These are phyloP conservation scores for Cladosporium cucumerinum DNA, from an alignment of 2,329 filamentous ascomycete genomes.

Conservation along the genomic window DNA sequence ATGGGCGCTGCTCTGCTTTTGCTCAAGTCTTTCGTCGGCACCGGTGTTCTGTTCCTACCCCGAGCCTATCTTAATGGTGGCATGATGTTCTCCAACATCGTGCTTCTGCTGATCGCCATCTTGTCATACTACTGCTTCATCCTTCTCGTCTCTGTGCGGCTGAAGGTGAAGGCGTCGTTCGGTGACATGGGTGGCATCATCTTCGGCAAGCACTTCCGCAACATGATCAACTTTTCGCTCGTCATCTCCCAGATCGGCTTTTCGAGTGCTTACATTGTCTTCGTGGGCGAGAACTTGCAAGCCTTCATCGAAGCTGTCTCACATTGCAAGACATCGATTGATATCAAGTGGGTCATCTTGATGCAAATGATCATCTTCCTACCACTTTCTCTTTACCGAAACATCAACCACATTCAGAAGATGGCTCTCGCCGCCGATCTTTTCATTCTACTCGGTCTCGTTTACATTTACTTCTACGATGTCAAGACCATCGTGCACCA, in stretches of 20 bases:
- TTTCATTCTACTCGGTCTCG: slow-evolving; percentile 87
- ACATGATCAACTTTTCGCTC: slow-evolving; percentile 82
- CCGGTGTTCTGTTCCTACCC: slow-evolving; percentile 88
- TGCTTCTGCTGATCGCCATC: slow-evolving; percentile 78
- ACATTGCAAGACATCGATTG: slow-evolving; percentile 78
- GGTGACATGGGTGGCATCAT: slow-evolving; percentile 92
- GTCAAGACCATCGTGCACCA: slow-evolving; percentile 73
- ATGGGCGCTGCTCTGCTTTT: slow-evolving; percentile 78
- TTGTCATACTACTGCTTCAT: slow-evolving; percentile 98
- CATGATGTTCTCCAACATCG: slow-evolving; percentile 92
- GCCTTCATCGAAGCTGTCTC: slow-evolving; percentile 91
- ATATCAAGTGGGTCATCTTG: slow-evolving; percentile 84
- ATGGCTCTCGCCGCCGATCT: slow-evolving; percentile 89
- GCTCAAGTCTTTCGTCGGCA: slow-evolving; percentile 96
- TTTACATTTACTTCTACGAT: slow-evolving; percentile 96
- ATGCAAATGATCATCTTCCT: slow-evolving; percentile 95
- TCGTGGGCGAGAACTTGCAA: slow-evolving; percentile 91
- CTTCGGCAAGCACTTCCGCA: slow-evolving; percentile 87
- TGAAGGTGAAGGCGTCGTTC: slow-evolving; percentile 89
- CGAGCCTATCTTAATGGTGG: slow-evolving; percentile 93
- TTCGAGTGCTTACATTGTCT: slow-evolving; percentile 92
- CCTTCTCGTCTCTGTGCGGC: slow-evolving; percentile 78
- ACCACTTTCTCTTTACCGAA: slow-evolving; percentile 86
- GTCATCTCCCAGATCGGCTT: slow-evolving; percentile 95
- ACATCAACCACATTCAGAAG: slow-evolving; percentile 96